These are phyloP conservation scores for Boletus sensibilis DNA, from an alignment of 768 basidiomycete genomes.

Conservation along the genomic window DNA sequence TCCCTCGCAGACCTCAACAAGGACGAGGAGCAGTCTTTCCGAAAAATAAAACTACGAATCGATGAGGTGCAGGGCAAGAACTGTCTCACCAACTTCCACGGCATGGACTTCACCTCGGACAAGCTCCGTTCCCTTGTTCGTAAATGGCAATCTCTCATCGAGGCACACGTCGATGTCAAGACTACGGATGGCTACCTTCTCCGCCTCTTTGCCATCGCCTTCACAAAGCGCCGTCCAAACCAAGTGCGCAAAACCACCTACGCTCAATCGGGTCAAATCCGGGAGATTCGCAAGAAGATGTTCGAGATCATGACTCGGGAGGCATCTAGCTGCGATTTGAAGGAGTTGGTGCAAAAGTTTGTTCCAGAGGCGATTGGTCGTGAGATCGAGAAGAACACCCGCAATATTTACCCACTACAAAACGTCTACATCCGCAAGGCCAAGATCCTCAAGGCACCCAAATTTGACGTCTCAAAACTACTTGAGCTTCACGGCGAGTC, in stretches of 20 bases:
- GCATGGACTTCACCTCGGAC: constrained; percentile 99
- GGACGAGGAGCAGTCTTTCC: constrained; percentile 99
- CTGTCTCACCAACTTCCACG: constrained; percentile 99
- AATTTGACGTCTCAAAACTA: constrained; percentile 93
- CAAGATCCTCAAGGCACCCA: constrained; percentile 98
- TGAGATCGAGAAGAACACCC: constrained; percentile 97
- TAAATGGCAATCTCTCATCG: constrained; percentile 99
- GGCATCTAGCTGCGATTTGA: constrained; percentile 92
- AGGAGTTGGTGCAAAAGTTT: constrained; percentile 98
- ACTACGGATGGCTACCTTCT: constrained; percentile 99
- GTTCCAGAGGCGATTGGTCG: constrained; percentile 98
- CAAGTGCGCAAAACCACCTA: constrained; percentile 99
- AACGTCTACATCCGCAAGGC: constrained; percentile 99
- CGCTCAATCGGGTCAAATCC: constrained; percentile 90
- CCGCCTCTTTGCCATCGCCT: constrained; percentile 97
- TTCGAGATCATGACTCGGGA: constrained; percentile 98
- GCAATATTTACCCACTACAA: constrained; percentile 97
- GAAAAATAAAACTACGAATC: constrained; percentile 98
- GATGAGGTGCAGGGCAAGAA: constrained; percentile 98
- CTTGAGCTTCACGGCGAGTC: constrained; percentile 96
- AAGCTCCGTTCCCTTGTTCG: constrained; percentile 99
- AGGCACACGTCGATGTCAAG: constrained; percentile 98
- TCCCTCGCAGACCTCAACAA: constrained; percentile 98
- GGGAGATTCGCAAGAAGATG: constrained; percentile 99
- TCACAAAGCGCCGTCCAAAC: constrained; percentile 94